These are phyloP conservation scores for Cephaloascus fragrans DNA, from an alignment of 805 yeast species.

Conservation along the genomic window DNA sequence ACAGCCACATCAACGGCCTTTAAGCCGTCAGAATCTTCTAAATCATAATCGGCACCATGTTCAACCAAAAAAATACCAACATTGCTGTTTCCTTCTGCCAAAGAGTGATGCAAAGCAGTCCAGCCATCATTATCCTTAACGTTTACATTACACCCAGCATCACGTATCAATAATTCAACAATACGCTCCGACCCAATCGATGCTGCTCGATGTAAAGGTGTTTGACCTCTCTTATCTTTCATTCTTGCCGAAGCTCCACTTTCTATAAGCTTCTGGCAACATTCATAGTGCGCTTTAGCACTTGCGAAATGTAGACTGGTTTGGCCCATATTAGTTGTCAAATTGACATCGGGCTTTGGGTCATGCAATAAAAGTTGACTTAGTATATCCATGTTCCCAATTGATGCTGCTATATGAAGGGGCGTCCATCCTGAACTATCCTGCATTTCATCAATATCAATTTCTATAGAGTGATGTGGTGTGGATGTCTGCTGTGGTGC, in stretches of 20 bases:
- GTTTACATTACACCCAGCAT: slow-evolving; percentile 55
- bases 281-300: slow-evolving; percentile 49
- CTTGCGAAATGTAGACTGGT: slow-evolving; percentile 73
- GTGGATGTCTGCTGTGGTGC: slow-evolving; percentile 3
- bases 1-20: slow-evolving; percentile 46
- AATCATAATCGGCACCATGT: slow-evolving; percentile 55
- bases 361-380: slow-evolving; percentile 36
- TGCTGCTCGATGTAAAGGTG: slow-evolving; percentile 78
- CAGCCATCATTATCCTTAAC: slow-evolving; percentile 64
- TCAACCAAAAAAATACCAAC: slow-evolving; percentile 52
- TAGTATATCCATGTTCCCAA: slow-evolving; percentile 52
- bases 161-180: slow-evolving; percentile 40
- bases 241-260: slow-evolving; percentile 50
- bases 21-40: slow-evolving; percentile 41
- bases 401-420: slow-evolving; percentile 70
- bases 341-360: slow-evolving; percentile 52
- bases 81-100: slow-evolving; percentile 84
- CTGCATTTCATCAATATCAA: slow-evolving; percentile 55
- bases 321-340: slow-evolving; percentile 56
- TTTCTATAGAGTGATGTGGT: slow-evolving; percentile 13
- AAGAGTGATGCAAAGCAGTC: slow-evolving; percentile 84
- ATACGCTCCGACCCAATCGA: slow-evolving; percentile 58
- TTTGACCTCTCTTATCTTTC: slow-evolving; percentile 57
- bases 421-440: slow-evolving; percentile 90
- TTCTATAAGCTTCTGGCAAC: slow-evolving; percentile 42